phyloP scores from a whole-genome alignment of 2,329 filamentous ascomycete species.

The Aschersonia sp. region DNA sequence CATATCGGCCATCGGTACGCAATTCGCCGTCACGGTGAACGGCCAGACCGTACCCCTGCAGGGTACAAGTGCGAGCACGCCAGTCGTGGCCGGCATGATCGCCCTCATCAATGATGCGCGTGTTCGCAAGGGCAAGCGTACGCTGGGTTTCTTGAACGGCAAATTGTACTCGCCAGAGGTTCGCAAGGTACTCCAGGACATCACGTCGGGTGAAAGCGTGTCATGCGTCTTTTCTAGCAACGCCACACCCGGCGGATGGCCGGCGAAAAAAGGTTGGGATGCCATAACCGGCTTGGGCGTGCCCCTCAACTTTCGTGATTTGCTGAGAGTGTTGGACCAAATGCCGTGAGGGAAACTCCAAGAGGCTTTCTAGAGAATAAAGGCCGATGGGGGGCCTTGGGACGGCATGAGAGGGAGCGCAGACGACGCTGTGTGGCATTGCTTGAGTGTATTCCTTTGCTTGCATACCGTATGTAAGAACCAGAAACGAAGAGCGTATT shows the following conservation, averaged over 20 bases:
- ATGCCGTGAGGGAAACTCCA: conserved; percentile 1
- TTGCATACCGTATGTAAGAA: no score
- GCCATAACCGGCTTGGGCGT: conserved; percentile 35
- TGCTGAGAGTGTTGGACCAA: conserved; percentile 18
- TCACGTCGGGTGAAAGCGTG: conserved; percentile 22
- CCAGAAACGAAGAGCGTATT: no score
- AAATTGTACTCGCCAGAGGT: conserved; percentile 26
- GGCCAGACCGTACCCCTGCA: conserved; percentile 14
- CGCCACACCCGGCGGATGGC: conserved; percentile 24
- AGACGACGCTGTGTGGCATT: no score
- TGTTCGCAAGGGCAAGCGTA: conserved; percentile 29
- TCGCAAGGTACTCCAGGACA: conserved; percentile 23
- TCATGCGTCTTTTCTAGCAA: conserved; percentile 24
- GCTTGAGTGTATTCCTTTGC: no score
- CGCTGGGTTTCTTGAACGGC: conserved; percentile 40
- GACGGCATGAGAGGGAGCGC: no score
- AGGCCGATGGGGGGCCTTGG: no score
- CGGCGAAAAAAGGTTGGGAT: conserved; percentile 29
- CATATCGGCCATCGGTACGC: conserved; percentile 39
- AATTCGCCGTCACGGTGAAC: conserved; percentile 28
- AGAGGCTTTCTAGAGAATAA: no score
- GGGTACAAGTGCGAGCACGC: conserved; percentile 38
- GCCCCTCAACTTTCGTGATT: conserved; percentile 24
- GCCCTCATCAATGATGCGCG: conserved; percentile 39
- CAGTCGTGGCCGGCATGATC: conserved; percentile 38